Evolutionary conservation across 2,329 filamentous ascomycete genomes (phyloP).

Genomic region (Epichloe sibirici): DNA sequence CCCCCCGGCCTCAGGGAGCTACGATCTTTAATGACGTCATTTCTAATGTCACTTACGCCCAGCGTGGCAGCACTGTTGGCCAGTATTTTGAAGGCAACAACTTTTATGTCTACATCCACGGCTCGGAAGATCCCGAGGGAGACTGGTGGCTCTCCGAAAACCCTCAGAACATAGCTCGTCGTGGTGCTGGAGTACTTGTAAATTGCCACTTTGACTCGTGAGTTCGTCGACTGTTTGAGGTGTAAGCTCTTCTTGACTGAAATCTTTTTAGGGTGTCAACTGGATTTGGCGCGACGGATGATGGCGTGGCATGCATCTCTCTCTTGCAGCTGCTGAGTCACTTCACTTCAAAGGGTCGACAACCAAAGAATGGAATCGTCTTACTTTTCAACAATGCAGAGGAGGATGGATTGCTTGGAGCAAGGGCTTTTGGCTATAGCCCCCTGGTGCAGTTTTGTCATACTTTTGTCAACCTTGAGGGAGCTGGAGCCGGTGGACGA

Average conservation of each 20-base stretch:
- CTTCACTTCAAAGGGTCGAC: conserved; percentile 60
- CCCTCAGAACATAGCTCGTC: conserved; percentile 33
- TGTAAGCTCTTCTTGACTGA: neutral
- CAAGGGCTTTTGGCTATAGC: conserved; percentile 71
- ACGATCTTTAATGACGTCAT: conserved; percentile 67
- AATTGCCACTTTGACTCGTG: conserved; percentile 85
- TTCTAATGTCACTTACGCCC: conserved; percentile 61
- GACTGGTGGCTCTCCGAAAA: conserved; percentile 55
- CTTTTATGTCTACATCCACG: conserved; percentile 82
- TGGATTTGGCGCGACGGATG: conserved; percentile 85
- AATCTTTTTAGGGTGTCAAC: conserved; percentile 60
- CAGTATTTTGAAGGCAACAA: conserved; percentile 91
- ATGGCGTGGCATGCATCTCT: conserved; percentile 81
- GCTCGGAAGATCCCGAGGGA: conserved; percentile 58
- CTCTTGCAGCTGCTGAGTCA: conserved; percentile 77
- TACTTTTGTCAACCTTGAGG: conserved; percentile 89
- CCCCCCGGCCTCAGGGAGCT: conserved; percentile 22
- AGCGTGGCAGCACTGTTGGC: conserved; percentile 15
- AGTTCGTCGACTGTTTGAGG: conserved; percentile 11
- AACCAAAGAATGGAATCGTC: conserved; percentile 69
- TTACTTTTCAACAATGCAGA: conserved; percentile 90
- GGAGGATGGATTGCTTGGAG: conserved; percentile 84
- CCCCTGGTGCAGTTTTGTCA: conserved; percentile 73
- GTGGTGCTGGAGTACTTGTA: conserved; percentile 70
- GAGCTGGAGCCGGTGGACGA: conserved; percentile 80